Evolutionary conservation across 2,329 filamentous ascomycete species (phyloP).

Genomic region (Neofusicoccum kwambonambiense): DNA sequence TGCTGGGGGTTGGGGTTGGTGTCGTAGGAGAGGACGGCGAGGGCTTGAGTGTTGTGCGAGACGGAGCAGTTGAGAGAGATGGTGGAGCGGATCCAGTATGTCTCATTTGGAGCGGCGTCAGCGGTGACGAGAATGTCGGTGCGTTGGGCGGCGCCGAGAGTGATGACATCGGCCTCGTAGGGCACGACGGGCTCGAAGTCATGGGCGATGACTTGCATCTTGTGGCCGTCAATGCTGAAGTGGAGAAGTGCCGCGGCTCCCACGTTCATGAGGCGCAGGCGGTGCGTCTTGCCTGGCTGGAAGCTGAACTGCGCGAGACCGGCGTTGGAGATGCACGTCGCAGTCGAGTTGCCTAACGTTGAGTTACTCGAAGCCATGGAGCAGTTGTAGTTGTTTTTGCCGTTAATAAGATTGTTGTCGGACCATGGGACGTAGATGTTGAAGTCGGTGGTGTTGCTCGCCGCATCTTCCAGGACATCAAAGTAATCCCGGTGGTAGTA

Average conservation of each 20-base stretch:
- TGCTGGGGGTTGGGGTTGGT: too few species aligned
- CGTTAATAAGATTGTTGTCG: slow-evolving; percentile 29
- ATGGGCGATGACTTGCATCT: slow-evolving; percentile 42
- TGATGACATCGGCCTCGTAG: slow-evolving; percentile 39
- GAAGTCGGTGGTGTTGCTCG: too few species aligned
- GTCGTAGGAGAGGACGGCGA: too few species aligned
- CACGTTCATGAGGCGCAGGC: slow-evolving; percentile 44
- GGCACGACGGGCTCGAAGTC: slow-evolving; percentile 45
- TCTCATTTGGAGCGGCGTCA: slow-evolving; percentile 27
- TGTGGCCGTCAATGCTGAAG: slow-evolving; percentile 46
- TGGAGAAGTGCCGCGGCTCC: slow-evolving; percentile 41
- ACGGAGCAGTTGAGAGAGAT: not conserved
- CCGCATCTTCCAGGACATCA: not conserved
- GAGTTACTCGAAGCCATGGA: slow-evolving; percentile 25
- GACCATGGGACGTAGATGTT: too few species aligned
- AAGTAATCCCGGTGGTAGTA: slow-evolving; percentile 44
- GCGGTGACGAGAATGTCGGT: slow-evolving; percentile 39
- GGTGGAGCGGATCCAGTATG: slow-evolving; percentile 38
- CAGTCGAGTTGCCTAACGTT: slow-evolving; percentile 5
- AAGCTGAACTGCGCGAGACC: slow-evolving; percentile 37
- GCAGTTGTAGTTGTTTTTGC: slow-evolving; percentile 30
- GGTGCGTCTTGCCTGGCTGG: slow-evolving; percentile 39
- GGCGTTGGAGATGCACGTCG: slow-evolving; percentile 16
- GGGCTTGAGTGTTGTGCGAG: not conserved
- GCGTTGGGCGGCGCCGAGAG: slow-evolving; percentile 39